Percentiles rank a stretch among this genome's conserved stretches.
These are phyloP conservation scores for Asterophora parasitica DNA, from an alignment of 768 basidiomycete genomes.

Conservation along the genomic window DNA sequence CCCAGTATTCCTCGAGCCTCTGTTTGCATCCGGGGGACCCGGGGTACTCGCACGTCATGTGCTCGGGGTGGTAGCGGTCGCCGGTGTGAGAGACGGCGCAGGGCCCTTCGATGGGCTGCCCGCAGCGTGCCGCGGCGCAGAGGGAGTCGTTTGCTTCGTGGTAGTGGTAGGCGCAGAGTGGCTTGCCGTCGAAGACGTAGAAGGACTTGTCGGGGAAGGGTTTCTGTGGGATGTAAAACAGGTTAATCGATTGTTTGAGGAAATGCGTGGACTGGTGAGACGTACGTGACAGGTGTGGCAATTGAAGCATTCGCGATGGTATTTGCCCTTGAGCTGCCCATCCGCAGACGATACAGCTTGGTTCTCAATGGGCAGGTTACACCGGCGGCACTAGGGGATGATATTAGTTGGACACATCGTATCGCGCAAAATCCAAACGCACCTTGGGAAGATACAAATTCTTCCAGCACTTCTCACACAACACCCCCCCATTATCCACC, in stretches of 20 bases:
- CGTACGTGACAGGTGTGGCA: conserved; percentile 77
- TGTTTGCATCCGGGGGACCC: conserved; percentile 44
- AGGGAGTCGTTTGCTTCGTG: conserved; percentile 89
- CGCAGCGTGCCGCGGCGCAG: conserved; percentile 73
- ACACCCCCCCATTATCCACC: conserved; percentile 66
- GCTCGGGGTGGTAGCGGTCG: conserved; percentile 83
- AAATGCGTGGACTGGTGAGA: conserved; percentile 6
- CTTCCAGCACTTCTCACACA: conserved; percentile 95
- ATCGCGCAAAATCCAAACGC: conserved; percentile 4
- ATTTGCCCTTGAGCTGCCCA: conserved; percentile 94
- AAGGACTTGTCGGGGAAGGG: conserved; percentile 90
- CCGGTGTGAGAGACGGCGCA: conserved; percentile 85
- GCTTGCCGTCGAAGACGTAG: conserved; percentile 88
- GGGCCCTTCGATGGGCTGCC: conserved; percentile 88
- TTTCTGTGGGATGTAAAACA: conserved; percentile 40
- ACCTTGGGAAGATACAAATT: conserved; percentile 94
- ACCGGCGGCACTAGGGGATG: conserved; percentile 70
- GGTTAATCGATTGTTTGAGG: conserved; percentile 7
- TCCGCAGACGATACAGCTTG: conserved; percentile 88
- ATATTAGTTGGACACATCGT: conserved; percentile 4
- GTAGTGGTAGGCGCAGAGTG: conserved; percentile 89
- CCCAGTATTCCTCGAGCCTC: conserved; percentile 80
- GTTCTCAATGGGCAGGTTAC: conserved; percentile 82
- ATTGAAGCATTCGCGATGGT: conserved; percentile 88
- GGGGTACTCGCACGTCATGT: conserved; percentile 77